Base-by-base conservation (phyloP, 768 basidiomycete species). In the Suillus luteus region DNA sequence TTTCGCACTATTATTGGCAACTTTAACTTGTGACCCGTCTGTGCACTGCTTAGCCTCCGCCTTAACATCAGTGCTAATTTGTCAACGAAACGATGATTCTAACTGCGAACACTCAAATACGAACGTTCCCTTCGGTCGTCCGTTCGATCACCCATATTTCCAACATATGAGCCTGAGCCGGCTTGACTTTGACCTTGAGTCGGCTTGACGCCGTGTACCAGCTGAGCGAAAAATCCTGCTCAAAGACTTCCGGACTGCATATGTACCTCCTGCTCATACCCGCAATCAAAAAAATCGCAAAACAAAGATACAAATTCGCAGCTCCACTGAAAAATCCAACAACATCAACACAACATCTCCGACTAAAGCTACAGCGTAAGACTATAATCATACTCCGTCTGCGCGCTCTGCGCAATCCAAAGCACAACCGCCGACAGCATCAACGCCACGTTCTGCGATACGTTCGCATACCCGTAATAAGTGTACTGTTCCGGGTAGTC, bases 381-480 rank as follows among this genome's bases (percentile, higher is more conserved):
- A 69, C 91, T 94, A 75, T 96, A 98, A 73, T 98, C 95, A 77
- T 96, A 97, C 76, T 99, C 96, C 68, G 84, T 86, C 65, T 86
- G 86, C 2, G 86, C 82, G 66, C 85, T 93, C 80, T 96, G 95
- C 4, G 95, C 92, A 62, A 95, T 83, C 96, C 96, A 98, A 15
- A 98, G 83, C 3, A 97, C 85, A 65, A 96, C 83, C 1, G 90
- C 88, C 19, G 94, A 95, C 43, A 90, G 81, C 91, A 93, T 92
- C 63, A 93, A 81, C 5, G 86, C 85, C 15, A 91, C 86, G 71
- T 95, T 96, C 81, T 97, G 95, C 11, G 90, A 89, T n/a, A 99
- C 94, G 75, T 95, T 96, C 54, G 95, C 93, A 66, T 94, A 92
- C 24, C 96, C 96, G 74, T 95, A 98, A 76, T 95, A 96, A 27